Conservation (phyloP, 257 asterid species). For the Misopates orontium region DNA sequence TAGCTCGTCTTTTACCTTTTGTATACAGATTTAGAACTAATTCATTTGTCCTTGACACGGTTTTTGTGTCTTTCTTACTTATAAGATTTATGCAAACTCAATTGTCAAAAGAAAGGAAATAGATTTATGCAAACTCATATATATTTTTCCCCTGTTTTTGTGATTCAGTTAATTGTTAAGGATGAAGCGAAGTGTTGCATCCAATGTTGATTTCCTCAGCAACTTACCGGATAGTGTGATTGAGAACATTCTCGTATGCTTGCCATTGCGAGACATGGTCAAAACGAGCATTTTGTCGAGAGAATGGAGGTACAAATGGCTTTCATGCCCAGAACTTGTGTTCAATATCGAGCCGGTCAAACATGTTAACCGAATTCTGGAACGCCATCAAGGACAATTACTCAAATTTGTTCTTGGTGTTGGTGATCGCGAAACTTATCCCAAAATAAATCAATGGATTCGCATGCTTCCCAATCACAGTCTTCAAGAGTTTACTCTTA, state of each 20-base stretch:
- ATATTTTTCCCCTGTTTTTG: not conserved
- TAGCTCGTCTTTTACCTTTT: too few relatives aligned
- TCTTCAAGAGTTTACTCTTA: conserved; percentile 31
- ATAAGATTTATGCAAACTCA: too few relatives aligned
- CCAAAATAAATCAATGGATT: conserved; percentile 34
- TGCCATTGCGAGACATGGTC: conserved; percentile 31
- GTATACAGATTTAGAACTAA: too few relatives aligned
- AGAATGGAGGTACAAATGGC: conserved; percentile 42
- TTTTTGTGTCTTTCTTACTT: too few relatives aligned
- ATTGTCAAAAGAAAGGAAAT: too few relatives aligned
- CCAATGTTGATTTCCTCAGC: conserved; percentile 25
- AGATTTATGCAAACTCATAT: conserved; percentile 7
- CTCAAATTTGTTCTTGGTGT: conserved; percentile 26
- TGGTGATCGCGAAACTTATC: conserved; percentile 20
- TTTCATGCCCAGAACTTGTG: conserved; percentile 28
- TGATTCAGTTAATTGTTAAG: not conserved
- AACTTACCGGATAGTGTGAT: conserved; percentile 30
- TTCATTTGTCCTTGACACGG: too few relatives aligned
- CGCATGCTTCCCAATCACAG: conserved; percentile 21
- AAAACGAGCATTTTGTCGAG: conserved; percentile 35
- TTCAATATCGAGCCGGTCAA: conserved; percentile 27
- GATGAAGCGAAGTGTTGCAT: conserved; percentile 11
- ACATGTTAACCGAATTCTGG: conserved; percentile 17
- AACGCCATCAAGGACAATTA: conserved; percentile 30
- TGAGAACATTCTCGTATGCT: conserved; percentile 28